Percentiles rank a stretch among this genome's conserved stretches.
phyloP scores from a whole-genome alignment of 805 yeast genomes.

The Suhomyces pyralidae region DNA sequence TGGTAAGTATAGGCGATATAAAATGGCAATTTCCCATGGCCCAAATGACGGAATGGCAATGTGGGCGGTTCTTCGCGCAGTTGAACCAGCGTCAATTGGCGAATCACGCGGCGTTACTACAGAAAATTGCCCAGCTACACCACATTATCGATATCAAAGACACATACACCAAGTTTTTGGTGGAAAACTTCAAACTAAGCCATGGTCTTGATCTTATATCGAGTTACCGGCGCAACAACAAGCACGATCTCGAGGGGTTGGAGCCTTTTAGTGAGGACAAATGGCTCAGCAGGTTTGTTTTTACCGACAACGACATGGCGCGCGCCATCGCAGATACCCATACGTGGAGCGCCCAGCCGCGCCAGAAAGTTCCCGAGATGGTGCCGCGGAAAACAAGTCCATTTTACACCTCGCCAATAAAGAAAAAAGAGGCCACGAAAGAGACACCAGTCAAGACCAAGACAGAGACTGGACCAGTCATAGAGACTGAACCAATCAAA shows the following conservation, averaged over 20 bases:
- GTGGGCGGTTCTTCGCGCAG: constrained; percentile 15
- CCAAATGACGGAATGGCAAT: constrained; percentile 3
- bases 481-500: background rate
- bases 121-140: constrained; percentile 19
- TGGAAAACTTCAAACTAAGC: constrained; percentile 32
- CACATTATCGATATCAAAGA: constrained; percentile 25
- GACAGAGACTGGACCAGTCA: too few species aligned
- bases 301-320: background rate
- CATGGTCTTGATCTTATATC: constrained; percentile 34
- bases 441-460: too few species aligned
- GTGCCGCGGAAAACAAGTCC: background rate
- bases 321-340: background rate
- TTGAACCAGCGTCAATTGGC: constrained; percentile 21
- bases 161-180: constrained; percentile 28
- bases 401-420: constrained; percentile 7
- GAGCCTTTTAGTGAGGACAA: constrained; percentile 4
- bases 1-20: constrained; percentile 4
- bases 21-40: constrained; percentile 4
- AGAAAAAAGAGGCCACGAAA: too few species aligned
- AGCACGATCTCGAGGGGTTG: constrained; percentile 1
- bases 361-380: background rate
- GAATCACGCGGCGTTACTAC: constrained; percentile 17
- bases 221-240: constrained; percentile 23
- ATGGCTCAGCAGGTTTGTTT: constrained; percentile 1
- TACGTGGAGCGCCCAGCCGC: background rate